Evolutionary conservation across 192 early-diverging fungal species (phyloP).

Genomic region (Rhizophagus sp.): DNA sequence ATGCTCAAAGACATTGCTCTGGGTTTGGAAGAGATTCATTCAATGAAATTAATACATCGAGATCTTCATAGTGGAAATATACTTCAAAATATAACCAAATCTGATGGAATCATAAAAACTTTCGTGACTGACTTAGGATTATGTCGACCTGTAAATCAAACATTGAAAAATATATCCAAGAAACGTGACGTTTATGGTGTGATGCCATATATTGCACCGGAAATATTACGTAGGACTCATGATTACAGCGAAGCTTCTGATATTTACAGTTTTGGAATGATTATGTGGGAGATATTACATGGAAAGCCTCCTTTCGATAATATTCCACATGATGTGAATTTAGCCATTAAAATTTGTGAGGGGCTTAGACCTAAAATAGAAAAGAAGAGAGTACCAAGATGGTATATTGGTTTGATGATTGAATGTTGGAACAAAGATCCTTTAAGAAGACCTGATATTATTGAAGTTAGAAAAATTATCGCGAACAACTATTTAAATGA

Average conservation of each 20-base stretch:
- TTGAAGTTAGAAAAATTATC: neutral
- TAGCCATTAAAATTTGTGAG: neutral
- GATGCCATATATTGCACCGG: conserved; percentile 3
- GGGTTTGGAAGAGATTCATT: conserved; percentile 10
- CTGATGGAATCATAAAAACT: neutral
- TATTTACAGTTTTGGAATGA: conserved; percentile 18
- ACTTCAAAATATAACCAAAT: neutral
- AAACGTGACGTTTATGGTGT: conserved; percentile 2
- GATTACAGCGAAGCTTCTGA: neutral
- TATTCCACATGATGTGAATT: neutral
- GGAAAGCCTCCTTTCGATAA: neutral
- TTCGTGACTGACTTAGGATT: conserved; percentile 4
- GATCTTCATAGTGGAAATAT: conserved; percentile 22
- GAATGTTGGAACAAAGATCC: neutral
- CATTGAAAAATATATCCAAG: neutral
- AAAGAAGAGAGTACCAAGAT: neutral
- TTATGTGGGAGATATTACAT: conserved; percentile 6
- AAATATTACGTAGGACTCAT: conserved; percentile 1
- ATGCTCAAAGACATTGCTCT: neutral
- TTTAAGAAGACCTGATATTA: neutral
- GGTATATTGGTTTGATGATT: neutral
- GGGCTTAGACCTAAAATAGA: neutral
- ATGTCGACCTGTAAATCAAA: neutral
- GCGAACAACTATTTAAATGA: neutral
- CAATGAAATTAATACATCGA: conserved; percentile 5